phyloP scores from a whole-genome alignment of 176 grass and related monocot species.

The Otatea glauca region DNA sequence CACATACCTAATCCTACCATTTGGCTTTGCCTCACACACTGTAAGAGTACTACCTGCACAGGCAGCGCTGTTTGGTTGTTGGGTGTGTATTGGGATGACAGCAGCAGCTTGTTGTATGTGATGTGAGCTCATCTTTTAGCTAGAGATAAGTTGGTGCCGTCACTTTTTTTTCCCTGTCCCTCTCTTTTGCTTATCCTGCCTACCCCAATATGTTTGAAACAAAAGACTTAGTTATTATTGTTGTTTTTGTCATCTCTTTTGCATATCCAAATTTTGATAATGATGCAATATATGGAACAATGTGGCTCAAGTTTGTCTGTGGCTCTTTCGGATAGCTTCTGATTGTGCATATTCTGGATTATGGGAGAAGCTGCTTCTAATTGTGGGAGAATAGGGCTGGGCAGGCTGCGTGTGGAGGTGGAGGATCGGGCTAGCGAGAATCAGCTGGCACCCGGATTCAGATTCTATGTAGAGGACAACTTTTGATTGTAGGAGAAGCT shows the following conservation, averaged over 20 bases:
- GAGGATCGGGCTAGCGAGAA: no score
- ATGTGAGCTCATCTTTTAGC: slow-evolving; percentile 17
- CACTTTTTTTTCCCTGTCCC: background rate
- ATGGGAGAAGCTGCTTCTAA: no score
- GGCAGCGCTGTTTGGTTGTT: background rate
- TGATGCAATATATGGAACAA: background rate
- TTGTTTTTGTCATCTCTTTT: background rate
- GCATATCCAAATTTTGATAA: slow-evolving; percentile 12
- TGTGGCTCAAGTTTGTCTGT: background rate
- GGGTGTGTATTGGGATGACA: slow-evolving; percentile 33
- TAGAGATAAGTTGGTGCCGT: slow-evolving; percentile 23
- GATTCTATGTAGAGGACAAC: no score
- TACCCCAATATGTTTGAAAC: no score
- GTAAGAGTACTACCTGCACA: background rate
- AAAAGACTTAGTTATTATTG: no score
- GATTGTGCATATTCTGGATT: no score
- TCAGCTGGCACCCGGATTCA: no score
- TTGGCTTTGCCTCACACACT: slow-evolving; percentile 27
- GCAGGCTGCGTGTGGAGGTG: no score
- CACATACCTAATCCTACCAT: slow-evolving; percentile 24
- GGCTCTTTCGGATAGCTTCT: no score
- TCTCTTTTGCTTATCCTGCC: no score
- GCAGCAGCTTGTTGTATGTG: slow-evolving; percentile 4
- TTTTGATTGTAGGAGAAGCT: no score
- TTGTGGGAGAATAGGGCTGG: no score